Evolutionary conservation across 768 basidiomycete species (phyloP), one percentile per base, ranked within the genome.

Genomic region (Neoboletus brunneissimus): DNA sequence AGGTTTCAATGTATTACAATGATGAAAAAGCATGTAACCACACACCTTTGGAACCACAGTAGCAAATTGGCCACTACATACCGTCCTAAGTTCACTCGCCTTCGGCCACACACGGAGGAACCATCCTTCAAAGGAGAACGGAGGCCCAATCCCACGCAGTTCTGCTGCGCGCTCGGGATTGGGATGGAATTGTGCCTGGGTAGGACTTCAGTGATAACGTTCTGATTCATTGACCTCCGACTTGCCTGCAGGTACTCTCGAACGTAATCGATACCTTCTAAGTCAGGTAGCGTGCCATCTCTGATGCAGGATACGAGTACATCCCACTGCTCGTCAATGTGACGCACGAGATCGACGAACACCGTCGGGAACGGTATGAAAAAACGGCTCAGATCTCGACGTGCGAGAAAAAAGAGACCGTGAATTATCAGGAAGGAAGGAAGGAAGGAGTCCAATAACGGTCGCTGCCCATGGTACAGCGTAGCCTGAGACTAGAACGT

Each of bases 391-490:
- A 69, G 4, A 6, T 56, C 31, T n/a, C 38, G 41, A 25, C 29
- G 34, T 8, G 48, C 41, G 9, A 68, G 55, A 47, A 58, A 61
- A 50, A 68, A 67, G 9, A 67, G 56, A 9, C 60, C 62, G n/a
- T 67, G 61, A 5, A 68, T 60, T 25, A 61, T 31, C 11, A 64
- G 29, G 37, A 64, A 66, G 2, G 67, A 58, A 66, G 2, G 67
- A 58, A 3, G 59, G 60, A 40, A 61, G 44, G 11, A 58, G 16
- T 11, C 34, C 22, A 0, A 68, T 54, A 11, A 53, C 37, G 11
- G 63, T 58, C 8, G 58, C 63, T 6, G 64, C 67, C 32, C 37
- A 59, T 9, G 67, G 64, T 20, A 43, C 54, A 12, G 53, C 58
- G 2, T 44, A 50, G 2, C 59, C 54, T 7, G 67, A 29, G 5